Evolutionary conservation across 345 rosid species (phyloP), one percentile per base, ranked within the genome.

Genomic region (Odontarrhena argentea): DNA sequence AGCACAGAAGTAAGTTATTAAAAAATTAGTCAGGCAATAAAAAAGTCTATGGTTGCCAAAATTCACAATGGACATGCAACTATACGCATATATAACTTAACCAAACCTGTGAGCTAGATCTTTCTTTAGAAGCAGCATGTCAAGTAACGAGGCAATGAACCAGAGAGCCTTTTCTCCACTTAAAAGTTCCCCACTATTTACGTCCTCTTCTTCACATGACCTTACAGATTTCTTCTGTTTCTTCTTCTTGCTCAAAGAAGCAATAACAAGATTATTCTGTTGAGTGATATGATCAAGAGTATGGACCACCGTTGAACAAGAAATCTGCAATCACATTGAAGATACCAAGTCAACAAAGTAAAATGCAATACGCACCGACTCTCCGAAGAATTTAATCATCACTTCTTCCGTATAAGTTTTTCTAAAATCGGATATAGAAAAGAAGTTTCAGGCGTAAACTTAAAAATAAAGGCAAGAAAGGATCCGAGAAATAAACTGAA

Each of bases 71-170:
- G 8, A 52, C 15, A 48, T 37, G 64, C 45, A 56, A 62, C 44
- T 49, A 51, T 49, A 71, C 61, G 54, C 62, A 68, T 15, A 60
- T 25, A 35, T 28, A 59, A 22, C 34, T 45, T 60, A 25, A 51
- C 37, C 64, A 67, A 34, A 94, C 97, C 99, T 91, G 88, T 79
- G 78, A 69, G 77, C 66, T 30, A 85, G 77, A 69, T 87, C 87
- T 69, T 91, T 91, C 83, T 94, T 91, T 68, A 88, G 73, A 6
- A 87, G 77, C 74, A 91, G 75, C 75, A 88, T 65, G 65, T 94
- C 96, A 59, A 94, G 89, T 60, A 94, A 77, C 40, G 95, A 85
- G 65, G 85, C 74, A 57, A 94, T 74, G 37, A 81, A 87, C 60
- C 52, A 42, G n/a, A 84, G 66, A 35, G 78, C 60, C 54, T 73